Conservation (phyloP, 2,329 filamentous ascomycete species). For the Nannizziopsis barbatae region DNA sequence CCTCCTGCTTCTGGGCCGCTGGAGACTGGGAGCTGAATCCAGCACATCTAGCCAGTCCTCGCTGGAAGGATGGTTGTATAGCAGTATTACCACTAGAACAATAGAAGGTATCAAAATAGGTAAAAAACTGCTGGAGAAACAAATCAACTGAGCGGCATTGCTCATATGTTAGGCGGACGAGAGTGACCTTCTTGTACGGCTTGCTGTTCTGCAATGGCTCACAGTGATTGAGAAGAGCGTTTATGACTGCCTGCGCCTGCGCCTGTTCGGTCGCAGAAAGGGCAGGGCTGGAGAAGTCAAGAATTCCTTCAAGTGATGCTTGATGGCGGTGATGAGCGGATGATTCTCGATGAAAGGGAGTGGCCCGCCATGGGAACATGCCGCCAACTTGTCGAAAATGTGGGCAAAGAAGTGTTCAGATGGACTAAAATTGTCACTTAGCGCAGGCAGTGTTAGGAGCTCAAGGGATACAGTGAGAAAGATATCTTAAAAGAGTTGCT, state of each 20-base stretch:
- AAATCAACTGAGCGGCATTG: conserved; percentile 14
- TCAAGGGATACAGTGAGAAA: conserved; percentile 3
- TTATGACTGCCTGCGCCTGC: too few species aligned
- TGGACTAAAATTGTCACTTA: neutral
- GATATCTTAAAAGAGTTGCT: too few species aligned
- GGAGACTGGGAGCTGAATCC: conserved; percentile 8
- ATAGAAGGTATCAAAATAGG: conserved; percentile 11
- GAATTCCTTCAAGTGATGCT: conserved; percentile 11
- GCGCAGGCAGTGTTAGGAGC: conserved; percentile 3
- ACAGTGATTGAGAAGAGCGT: too few species aligned
- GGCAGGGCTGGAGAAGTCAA: conserved; percentile 1
- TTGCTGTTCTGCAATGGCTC: neutral
- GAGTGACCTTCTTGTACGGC: conserved; percentile 18
- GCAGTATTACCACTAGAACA: conserved; percentile 10
- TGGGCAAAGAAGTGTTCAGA: conserved; percentile 1
- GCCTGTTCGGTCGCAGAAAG: neutral
- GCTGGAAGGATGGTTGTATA: conserved; percentile 5
- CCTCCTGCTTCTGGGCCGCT: conserved; percentile 7
- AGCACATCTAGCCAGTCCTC: conserved; percentile 9
- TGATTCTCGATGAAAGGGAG: conserved; percentile 9
- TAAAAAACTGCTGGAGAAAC: conserved; percentile 13
- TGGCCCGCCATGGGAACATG: conserved; percentile 7
- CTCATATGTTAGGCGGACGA: conserved; percentile 18
- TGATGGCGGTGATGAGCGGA: conserved; percentile 11
- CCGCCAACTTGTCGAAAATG: neutral